Percentiles rank a stretch among this genome's conserved stretches.
Conservation (phyloP, 2,329 filamentous ascomycete species). For the Ophiosphaerella korrae region DNA sequence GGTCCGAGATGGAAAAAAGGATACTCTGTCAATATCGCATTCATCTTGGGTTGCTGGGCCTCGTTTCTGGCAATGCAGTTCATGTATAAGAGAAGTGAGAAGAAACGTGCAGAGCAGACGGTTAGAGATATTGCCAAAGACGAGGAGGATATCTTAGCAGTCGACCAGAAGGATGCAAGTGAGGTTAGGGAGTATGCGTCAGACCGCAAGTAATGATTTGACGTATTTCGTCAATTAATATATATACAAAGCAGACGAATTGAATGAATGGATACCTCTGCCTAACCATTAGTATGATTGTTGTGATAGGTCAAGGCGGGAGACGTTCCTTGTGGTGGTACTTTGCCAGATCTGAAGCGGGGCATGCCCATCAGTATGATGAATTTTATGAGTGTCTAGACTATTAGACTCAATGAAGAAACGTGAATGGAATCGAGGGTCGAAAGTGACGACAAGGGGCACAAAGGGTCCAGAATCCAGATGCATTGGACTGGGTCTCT, state of each 20-base stretch:
- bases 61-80: slow-evolving; percentile 49
- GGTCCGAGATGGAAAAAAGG: slow-evolving; percentile 56
- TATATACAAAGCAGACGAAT: neutral
- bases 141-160: slow-evolving; percentile 29
- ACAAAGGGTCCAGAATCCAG: neutral
- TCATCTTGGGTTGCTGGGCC: slow-evolving; percentile 53
- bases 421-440: no score
- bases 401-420: no score
- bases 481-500: slow-evolving; percentile 3
- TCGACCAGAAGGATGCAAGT: slow-evolving; percentile 24
- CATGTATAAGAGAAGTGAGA: slow-evolving; percentile 43
- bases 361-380: no score
- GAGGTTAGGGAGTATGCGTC: slow-evolving; percentile 30
- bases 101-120: slow-evolving; percentile 19
- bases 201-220: slow-evolving; percentile 13
- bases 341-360: no score
- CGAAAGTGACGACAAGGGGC: neutral
- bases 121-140: slow-evolving; percentile 24
- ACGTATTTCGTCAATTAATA: no score
- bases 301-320: no score
- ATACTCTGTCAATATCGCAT: slow-evolving; percentile 55
- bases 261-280: neutral
- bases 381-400: no score
- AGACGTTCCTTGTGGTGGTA: no score
- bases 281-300: no score